Conservation (phyloP, 139 green algal genomes). For the Nannochloris sp. region DNA sequence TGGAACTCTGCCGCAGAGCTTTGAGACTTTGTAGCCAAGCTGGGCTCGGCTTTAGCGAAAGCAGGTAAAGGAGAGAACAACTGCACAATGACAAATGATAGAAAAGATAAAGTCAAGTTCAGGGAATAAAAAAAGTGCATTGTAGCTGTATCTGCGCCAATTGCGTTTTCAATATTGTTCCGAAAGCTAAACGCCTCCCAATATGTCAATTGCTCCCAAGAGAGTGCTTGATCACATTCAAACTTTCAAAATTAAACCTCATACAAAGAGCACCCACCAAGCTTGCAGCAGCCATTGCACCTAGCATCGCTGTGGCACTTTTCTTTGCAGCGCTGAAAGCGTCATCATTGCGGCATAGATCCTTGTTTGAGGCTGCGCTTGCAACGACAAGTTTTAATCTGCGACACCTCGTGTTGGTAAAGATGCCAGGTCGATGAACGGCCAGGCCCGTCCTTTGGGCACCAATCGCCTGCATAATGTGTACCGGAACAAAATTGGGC, state of each 20-base stretch:
- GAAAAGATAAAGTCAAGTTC: background rate
- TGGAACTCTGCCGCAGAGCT: constrained; percentile 19
- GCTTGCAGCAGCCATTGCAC: constrained; percentile 14
- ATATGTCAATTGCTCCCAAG: background rate
- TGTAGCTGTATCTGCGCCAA: too few relatives aligned
- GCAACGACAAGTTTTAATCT: too few relatives aligned
- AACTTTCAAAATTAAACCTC: background rate
- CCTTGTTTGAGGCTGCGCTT: too few relatives aligned
- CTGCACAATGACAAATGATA: background rate
- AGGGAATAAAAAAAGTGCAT: background rate
- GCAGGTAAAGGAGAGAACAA: constrained; percentile 3
- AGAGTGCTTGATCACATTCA: constrained; percentile 1
- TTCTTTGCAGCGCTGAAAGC: too few relatives aligned
- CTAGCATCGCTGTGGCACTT: constrained; percentile 15
- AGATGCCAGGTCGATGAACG: too few relatives aligned
- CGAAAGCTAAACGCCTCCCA: background rate
- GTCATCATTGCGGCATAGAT: too few relatives aligned
- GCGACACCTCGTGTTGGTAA: too few relatives aligned
- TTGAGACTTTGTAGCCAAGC: background rate
- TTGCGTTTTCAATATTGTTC: too few relatives aligned
- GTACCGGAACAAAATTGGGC: too few relatives aligned
- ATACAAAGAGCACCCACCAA: constrained; percentile 11
- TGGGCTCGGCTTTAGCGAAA: background rate
- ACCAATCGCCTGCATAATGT: too few relatives aligned
- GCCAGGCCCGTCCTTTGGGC: too few relatives aligned